Evolutionary conservation across 169 alveolate genomes (phyloP).

Genomic region (Eimeria necatrix): DNA sequence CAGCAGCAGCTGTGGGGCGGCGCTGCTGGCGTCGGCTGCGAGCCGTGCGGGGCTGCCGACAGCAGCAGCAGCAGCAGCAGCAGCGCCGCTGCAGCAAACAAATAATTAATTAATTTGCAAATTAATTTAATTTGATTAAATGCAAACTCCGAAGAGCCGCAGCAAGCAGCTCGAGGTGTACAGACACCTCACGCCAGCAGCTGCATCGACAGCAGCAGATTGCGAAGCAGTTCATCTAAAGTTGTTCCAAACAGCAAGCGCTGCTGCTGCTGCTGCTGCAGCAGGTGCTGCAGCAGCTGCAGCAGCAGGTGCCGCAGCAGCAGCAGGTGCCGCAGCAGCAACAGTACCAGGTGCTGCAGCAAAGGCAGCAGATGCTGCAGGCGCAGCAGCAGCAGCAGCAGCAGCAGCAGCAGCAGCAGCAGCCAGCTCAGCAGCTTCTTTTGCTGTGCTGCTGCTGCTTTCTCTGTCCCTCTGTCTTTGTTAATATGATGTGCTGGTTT

Average conservation of each 20-base stretch:
- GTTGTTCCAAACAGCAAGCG: neutral
- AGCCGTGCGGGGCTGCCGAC: too few relatives aligned
- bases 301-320: constrained; percentile 10
- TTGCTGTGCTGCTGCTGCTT: neutral
- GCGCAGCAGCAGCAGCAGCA: neutral
- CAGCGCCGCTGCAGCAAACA: too few relatives aligned
- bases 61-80: too few relatives aligned
- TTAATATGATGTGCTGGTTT: neutral
- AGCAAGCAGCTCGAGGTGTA: too few relatives aligned
- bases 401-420: constrained; percentile 26
- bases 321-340: neutral
- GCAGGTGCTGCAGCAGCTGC: neutral
- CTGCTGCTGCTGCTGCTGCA: neutral
- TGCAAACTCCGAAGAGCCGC: too few relatives aligned
- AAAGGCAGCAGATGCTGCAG: neutral
- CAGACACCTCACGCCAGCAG: neutral
- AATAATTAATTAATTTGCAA: too few relatives aligned
- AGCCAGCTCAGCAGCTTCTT: constrained; percentile 13
- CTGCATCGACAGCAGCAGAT: neutral
- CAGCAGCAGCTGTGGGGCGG: too few relatives aligned
- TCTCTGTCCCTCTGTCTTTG: neutral
- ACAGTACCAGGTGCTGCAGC: neutral
- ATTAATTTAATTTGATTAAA: too few relatives aligned
- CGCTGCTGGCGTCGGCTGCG: too few relatives aligned
- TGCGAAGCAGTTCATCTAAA: too few relatives aligned